A percentile compares a stretch with the other conserved stretches of the same genome.
Conservation (phyloP, 139 green algal genomes). For the Coelastrella sp. region DNA sequence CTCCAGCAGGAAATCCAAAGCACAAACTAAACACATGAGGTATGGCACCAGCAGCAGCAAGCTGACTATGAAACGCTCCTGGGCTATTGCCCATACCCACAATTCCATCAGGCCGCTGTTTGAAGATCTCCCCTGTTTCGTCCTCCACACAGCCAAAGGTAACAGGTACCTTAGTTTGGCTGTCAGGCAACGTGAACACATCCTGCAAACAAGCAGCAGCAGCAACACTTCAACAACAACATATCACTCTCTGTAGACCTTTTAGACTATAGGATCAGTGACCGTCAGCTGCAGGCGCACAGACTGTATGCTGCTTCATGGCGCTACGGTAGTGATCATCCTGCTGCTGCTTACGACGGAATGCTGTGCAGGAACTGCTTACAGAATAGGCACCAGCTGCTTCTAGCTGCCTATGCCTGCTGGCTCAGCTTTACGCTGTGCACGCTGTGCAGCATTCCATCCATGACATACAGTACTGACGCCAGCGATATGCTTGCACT, state of each 20-base stretch:
- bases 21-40: constrained; percentile 40
- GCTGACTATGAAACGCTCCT: constrained; percentile 72
- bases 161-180: background rate
- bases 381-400: background rate
- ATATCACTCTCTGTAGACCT: too few species aligned
- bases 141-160: constrained; percentile 87
- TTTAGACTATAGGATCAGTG: too few species aligned
- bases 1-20: constrained; percentile 46
- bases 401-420: background rate
- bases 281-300: too few species aligned
- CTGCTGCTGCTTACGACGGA: too few species aligned
- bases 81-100: constrained; percentile 89
- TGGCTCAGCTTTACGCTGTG: too few species aligned
- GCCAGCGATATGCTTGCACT: too few species aligned
- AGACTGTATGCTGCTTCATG: too few species aligned
- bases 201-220: background rate
- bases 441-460: too few species aligned
- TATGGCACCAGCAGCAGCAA: constrained; percentile 44
- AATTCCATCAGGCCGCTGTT: constrained; percentile 92
- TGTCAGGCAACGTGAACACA: constrained; percentile 29
- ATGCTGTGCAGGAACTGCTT: too few species aligned
- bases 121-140: constrained; percentile 93
- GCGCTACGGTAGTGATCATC: too few species aligned
- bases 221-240: too few species aligned
- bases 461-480: too few species aligned